Evolutionary conservation across 768 basidiomycete species (phyloP).

Genomic region (Hysterangium stoloniferum): DNA sequence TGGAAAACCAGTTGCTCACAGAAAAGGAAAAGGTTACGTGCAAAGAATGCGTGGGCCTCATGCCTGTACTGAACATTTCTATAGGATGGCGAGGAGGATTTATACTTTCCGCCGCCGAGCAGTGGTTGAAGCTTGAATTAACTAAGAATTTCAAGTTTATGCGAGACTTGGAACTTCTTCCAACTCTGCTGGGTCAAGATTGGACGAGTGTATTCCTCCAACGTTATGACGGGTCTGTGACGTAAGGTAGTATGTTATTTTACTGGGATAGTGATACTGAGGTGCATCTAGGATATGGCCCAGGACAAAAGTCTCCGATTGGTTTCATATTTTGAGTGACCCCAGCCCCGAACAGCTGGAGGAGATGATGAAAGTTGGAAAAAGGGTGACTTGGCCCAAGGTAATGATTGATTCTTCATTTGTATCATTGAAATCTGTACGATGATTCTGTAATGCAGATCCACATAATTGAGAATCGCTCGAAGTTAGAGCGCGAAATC

Average conservation of each 20-base stretch:
- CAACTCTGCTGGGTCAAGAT: slow-evolving; percentile 88
- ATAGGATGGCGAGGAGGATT: slow-evolving; percentile 94
- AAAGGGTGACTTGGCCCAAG: slow-evolving; percentile 96
- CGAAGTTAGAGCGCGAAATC: slow-evolving; percentile 77
- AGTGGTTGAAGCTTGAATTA: slow-evolving; percentile 91
- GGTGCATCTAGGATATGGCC: slow-evolving; percentile 67
- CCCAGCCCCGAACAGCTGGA: slow-evolving; percentile 73
- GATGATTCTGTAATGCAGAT: slow-evolving; percentile 37
- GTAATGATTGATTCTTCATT: slow-evolving; percentile 30
- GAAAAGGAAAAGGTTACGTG: slow-evolving; percentile 74
- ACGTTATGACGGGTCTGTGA: slow-evolving; percentile 81
- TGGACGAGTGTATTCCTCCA: slow-evolving; percentile 97
- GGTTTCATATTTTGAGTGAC: slow-evolving; percentile 77
- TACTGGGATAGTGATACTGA: slow-evolving; percentile 13
- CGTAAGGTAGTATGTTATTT: slow-evolving; percentile 44
- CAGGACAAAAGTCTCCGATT: slow-evolving; percentile 77
- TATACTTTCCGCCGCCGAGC: slow-evolving; percentile 83
- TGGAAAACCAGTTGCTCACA: slow-evolving; percentile 89
- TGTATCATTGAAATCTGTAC: background rate
- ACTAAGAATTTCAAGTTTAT: slow-evolving; percentile 98
- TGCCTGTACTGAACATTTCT: background rate
- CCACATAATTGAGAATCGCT: slow-evolving; percentile 92
- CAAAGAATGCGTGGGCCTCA: background rate
- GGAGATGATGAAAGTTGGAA: slow-evolving; percentile 81
- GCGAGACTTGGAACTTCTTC: slow-evolving; percentile 90